Conservation (phyloP, 805 yeast species). For the Candida railenensis region DNA sequence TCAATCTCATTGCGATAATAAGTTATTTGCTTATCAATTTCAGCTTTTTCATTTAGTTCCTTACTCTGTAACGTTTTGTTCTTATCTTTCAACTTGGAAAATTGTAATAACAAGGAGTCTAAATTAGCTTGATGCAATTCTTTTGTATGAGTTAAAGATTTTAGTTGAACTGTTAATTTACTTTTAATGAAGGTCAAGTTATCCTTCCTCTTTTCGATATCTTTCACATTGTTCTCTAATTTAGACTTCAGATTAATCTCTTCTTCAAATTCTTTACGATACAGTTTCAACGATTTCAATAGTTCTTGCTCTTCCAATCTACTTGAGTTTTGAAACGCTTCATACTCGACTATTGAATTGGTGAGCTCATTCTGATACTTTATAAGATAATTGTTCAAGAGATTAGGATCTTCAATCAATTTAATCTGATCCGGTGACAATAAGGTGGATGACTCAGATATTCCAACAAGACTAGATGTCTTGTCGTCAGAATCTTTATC, state of each 20-base stretch:
- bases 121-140: slow-evolving; percentile 20
- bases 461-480: slow-evolving; percentile 2
- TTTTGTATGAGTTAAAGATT: slow-evolving; percentile 16
- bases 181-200: slow-evolving; percentile 31
- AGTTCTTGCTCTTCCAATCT: slow-evolving; percentile 15
- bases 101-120: slow-evolving; percentile 13
- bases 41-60: slow-evolving; percentile 21
- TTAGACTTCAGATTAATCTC: slow-evolving; percentile 28
- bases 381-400: slow-evolving; percentile 22
- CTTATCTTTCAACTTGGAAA: slow-evolving; percentile 22
- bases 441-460: background rate
- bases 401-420: slow-evolving; percentile 15
- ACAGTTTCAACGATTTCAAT: slow-evolving; percentile 26
- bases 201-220: slow-evolving; percentile 30
- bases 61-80: slow-evolving; percentile 21
- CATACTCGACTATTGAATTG: slow-evolving; percentile 19
- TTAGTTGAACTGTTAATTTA: slow-evolving; percentile 24
- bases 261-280: slow-evolving; percentile 37
- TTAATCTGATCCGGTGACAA: slow-evolving; percentile 12
- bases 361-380: slow-evolving; percentile 26
- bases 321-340: slow-evolving; percentile 12
- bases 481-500: slow-evolving; percentile 4
- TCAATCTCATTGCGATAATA: slow-evolving; percentile 14
- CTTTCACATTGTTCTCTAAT: slow-evolving; percentile 30
- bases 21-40: slow-evolving; percentile 17